Conservation (phyloP, 148 eudicot genomes). For the Rhododendron henanense region DNA sequence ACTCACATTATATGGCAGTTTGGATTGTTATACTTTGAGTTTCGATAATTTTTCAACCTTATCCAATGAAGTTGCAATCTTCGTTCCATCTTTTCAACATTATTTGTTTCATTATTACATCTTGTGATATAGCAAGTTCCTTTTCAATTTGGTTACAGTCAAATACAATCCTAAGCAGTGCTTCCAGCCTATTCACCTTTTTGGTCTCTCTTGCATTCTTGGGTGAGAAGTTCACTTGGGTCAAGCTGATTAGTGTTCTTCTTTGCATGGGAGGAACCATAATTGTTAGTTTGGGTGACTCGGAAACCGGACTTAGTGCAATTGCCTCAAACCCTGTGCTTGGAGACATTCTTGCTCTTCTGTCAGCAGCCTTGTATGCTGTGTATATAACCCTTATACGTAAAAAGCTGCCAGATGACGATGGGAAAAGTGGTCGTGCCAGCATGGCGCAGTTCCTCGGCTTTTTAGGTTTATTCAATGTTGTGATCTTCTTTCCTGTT, state of each 20-base stretch:
- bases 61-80: background rate
- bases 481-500: slow-evolving; percentile 79
- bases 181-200: slow-evolving; percentile 96
- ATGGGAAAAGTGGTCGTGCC: slow-evolving; percentile 54
- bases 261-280: slow-evolving; percentile 98
- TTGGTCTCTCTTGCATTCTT: slow-evolving; percentile 74
- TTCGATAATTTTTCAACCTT: background rate
- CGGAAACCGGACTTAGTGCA: slow-evolving; percentile 37
- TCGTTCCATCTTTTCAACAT: background rate
- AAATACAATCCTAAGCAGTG: slow-evolving; percentile 88
- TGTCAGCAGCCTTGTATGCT: slow-evolving; percentile 78
- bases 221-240: slow-evolving; percentile 92
- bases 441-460: slow-evolving; percentile 99
- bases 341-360: slow-evolving; percentile 73
- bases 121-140: slow-evolving; percentile 3
- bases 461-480: slow-evolving; percentile 77
- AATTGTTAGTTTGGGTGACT: slow-evolving; percentile 93
- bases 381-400: slow-evolving; percentile 88
- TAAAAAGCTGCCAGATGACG: slow-evolving; percentile 67
- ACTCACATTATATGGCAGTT: background rate
- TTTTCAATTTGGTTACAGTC: slow-evolving; percentile 52
- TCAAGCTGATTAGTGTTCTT: slow-evolving; percentile 79
- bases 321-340: slow-evolving; percentile 69
- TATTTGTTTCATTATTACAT: background rate
- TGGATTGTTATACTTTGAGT: background rate